These are phyloP conservation scores for Trichophyton simii DNA, from an alignment of 2,329 filamentous ascomycete species.

Conservation along the genomic window DNA sequence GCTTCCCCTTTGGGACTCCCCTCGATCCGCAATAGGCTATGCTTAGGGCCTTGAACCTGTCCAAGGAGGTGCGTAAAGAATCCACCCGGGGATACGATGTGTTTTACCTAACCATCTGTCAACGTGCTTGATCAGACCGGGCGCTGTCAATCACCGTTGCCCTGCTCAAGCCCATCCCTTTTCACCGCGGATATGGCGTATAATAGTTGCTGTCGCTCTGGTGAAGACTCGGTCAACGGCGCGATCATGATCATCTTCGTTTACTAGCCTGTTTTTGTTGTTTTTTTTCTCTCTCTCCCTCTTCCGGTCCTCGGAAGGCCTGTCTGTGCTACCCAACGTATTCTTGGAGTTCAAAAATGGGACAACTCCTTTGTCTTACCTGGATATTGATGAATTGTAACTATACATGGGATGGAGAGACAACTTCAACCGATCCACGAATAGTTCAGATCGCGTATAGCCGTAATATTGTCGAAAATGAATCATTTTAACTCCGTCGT, in stretches of 20 bases:
- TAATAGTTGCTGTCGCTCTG: not conserved
- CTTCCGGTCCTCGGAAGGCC: not conserved
- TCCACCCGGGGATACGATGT: not conserved
- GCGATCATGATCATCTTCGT: not conserved
- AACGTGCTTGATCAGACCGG: not conserved
- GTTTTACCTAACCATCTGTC: not conserved
- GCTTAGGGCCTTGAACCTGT: not conserved
- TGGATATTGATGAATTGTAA: not conserved
- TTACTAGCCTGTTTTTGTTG: not conserved
- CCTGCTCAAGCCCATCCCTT: not conserved
- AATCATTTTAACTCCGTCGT: not conserved
- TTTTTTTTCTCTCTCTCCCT: not conserved
- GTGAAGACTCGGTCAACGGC: not conserved
- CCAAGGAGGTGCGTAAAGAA: not conserved
- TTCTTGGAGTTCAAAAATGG: not conserved
- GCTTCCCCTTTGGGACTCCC: not conserved
- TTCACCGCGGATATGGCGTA: slow-evolving; percentile 2
- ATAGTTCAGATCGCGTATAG: not conserved
- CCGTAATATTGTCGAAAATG: not conserved
- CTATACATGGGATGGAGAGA: not conserved
- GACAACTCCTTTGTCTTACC: not conserved
- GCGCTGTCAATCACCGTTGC: not conserved
- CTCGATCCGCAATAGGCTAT: slow-evolving; percentile 4
- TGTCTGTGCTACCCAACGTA: not conserved
- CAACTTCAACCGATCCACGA: not conserved